These are phyloP conservation scores for Sporothrix phasma DNA, from an alignment of 2,329 filamentous ascomycete species.

Conservation along the genomic window DNA sequence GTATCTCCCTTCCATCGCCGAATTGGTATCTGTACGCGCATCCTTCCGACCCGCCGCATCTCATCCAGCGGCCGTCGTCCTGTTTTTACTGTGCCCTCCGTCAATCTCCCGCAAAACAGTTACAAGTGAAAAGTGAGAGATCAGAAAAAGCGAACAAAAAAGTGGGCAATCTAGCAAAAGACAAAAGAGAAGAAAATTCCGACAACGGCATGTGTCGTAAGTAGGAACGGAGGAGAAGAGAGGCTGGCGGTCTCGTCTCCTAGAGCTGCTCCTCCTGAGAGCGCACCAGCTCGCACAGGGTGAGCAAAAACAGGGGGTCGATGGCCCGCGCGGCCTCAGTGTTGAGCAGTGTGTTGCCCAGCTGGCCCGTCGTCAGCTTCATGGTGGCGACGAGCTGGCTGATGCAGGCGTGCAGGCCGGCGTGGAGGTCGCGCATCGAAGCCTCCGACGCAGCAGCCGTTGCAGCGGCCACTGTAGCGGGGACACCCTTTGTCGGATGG, in stretches of 20 bases:
- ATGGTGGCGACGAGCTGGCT: constrained; percentile 41
- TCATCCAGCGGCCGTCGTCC: neutral
- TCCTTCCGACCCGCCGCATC: neutral
- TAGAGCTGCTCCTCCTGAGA: constrained; percentile 28
- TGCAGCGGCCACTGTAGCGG: neutral
- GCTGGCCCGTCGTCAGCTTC: constrained; percentile 20
- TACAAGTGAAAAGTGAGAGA: neutral
- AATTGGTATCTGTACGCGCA: neutral
- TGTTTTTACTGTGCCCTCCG: neutral
- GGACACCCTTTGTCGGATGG: neutral
- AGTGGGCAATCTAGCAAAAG: neutral
- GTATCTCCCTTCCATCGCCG: neutral
- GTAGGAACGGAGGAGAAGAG: neutral
- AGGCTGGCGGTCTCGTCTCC: neutral
- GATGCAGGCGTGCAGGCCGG: constrained; percentile 42
- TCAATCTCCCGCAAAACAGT: neutral
- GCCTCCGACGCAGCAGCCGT: constrained; percentile 16
- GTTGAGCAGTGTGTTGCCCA: constrained; percentile 15
- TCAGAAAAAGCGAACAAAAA: neutral
- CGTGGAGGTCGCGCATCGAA: constrained; percentile 35
- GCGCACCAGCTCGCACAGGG: constrained; percentile 34
- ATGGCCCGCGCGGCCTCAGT: constrained; percentile 21
- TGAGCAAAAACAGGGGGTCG: constrained; percentile 31
- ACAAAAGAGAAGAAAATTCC: neutral
- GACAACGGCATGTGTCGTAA: neutral